Evolutionary conservation across 2,329 filamentous ascomycete species (phyloP), one percentile per base, ranked within the genome.

Genomic region (Davidsoniella neocaledoniae): DNA sequence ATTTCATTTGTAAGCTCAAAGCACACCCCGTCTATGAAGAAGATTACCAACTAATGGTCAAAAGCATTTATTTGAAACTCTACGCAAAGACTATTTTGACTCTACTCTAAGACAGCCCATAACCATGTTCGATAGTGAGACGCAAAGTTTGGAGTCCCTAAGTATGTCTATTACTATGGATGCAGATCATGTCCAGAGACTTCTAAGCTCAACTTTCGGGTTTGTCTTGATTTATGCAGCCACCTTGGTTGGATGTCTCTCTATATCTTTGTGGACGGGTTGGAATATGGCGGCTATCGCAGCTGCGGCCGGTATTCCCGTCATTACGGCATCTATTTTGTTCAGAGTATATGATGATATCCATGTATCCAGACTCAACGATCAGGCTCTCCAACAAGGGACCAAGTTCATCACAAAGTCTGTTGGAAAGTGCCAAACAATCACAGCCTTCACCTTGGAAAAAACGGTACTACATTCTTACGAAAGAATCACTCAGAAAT

Each of bases 301-400:
- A 2, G 63, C 63, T 44, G 65, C 58, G 45, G 58, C 61, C 1
- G 61, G 59, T 2, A 53, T 67, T 33, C 65, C 65, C 0, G 48
- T 63, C 2, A 60, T 65, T 50, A 43, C 66, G 1, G 53, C 51
- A 1, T 56, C 66, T 1, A 66, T 66, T 0, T 77, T 80, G 37
- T 74, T 79, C 42, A 62, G 68, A 41, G 68, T 76, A 3, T 44
- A 48, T 8, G 48, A 54, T 46, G 53, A 54, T 33, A 39, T 46
- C 14, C 36, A 49, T 9, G 49, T 44, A 16, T 49, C 39, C 6
- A 33, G 41, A 16, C 44, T 43, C n/a, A 54, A 55, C 23, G 33
- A 33, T 14, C 26, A 45, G 4, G 51, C 49, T 9, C 45, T 53
- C 10, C 53, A 49, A 6, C 46, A 47, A 8, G 49, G 48, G 2